Base-by-base conservation (phyloP, 495 filamentous ascomycete genomes). In the Penicillium coprophilum region DNA sequence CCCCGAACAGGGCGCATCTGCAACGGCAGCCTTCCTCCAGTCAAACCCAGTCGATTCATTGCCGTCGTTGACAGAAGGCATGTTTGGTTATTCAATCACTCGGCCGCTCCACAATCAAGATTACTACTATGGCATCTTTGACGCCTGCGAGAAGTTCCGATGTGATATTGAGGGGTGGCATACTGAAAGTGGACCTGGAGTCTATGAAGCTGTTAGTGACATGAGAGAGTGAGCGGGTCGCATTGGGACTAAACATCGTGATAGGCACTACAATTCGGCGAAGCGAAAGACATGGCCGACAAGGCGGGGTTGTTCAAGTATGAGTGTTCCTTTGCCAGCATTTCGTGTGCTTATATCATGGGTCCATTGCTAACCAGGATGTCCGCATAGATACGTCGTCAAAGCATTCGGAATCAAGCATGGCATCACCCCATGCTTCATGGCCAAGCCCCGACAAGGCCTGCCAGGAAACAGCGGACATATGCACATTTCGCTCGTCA, bases 1-100 rank as follows among this genome's bases (percentile, higher is more conserved):
- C 13, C 69, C 75, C 23, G 80, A 85, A 53, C 79, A 74, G n/a
- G 85, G 84, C 50, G 81, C 83, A 5, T 85, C 86, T n/a, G 83
- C 87, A 0, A 89, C 89, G 1, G 90, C 89, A 20, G 68, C 76
- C 3, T 96, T 87, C 66, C 81, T 96, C 2, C 80, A 81, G 57
- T 71, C 87, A 23, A 92, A 96, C 62, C 78, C 89, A 0, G 83
- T 87, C 28, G 78, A 87, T 31, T 64, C 82, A 1, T 80, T 96
- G 7, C 91, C 91, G 1, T 69, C 85, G 30, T 65, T 98, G 30
- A 96, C 94, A 19, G 91, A 97, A 69, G 94, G 94, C 55, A 98
- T 98, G 94, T 97, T 97, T 62, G 94, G 92, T 28, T 98, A 98
- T 76, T 94, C 89, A 60, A 75, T 98, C 63, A 96, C 91, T n/a